Conservation (phyloP, 2,329 filamentous ascomycete species). For the Teratosphaeria gauchensis region DNA sequence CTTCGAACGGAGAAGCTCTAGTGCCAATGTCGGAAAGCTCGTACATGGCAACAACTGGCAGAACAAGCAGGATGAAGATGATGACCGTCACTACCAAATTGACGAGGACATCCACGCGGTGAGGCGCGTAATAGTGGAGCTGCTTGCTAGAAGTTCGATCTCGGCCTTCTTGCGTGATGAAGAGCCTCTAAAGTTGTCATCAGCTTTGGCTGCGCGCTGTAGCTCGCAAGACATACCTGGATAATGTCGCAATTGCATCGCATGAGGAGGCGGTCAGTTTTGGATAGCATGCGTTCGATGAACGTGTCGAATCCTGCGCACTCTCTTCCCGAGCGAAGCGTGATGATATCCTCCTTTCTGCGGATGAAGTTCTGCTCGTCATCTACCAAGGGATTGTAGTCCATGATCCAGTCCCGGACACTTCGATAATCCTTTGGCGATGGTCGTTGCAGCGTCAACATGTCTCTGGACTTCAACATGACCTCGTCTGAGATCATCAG, state of each 20-base stretch:
- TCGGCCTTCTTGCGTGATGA: slow-evolving; percentile 30
- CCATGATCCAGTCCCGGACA: slow-evolving; percentile 28
- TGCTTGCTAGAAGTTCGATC: slow-evolving; percentile 27
- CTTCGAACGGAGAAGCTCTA: slow-evolving; percentile 27
- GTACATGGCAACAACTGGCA: slow-evolving; percentile 34
- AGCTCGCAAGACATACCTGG: slow-evolving; percentile 16
- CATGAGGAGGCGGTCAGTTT: slow-evolving; percentile 15
- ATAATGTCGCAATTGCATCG: slow-evolving; percentile 18
- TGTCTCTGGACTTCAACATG: slow-evolving; percentile 28
- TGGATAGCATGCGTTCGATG: slow-evolving; percentile 20
- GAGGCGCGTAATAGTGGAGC: slow-evolving; percentile 29
- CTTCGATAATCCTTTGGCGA: slow-evolving; percentile 31
- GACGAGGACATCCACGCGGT: slow-evolving; percentile 31
- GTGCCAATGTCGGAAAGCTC: slow-evolving; percentile 23
- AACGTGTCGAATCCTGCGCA: slow-evolving; percentile 32
- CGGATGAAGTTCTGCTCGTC: slow-evolving; percentile 29
- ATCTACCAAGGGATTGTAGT: slow-evolving; percentile 26
- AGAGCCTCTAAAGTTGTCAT: slow-evolving; percentile 21
- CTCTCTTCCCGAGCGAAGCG: slow-evolving; percentile 30
- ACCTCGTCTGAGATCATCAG: slow-evolving; percentile 23
- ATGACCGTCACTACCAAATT: slow-evolving; percentile 34
- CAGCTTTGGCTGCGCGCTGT: background rate
- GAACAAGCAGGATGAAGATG: slow-evolving; percentile 33
- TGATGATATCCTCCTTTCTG: slow-evolving; percentile 33
- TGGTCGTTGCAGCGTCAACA: slow-evolving; percentile 30